Conservation (phyloP, 306 rosid genomes). For the Vigna reflexopilosa region DNA sequence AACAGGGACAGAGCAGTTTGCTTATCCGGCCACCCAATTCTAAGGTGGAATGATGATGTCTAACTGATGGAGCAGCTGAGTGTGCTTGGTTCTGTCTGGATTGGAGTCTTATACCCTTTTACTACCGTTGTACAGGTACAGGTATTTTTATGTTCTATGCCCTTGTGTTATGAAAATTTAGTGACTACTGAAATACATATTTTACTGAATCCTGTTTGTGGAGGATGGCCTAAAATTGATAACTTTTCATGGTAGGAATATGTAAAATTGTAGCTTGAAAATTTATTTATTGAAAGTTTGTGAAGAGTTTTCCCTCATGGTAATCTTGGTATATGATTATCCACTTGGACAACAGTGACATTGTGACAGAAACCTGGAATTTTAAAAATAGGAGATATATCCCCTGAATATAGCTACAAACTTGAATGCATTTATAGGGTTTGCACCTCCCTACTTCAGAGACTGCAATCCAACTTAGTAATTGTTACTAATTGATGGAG, state of each 20-base stretch:
- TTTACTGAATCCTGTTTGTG: slow-evolving; percentile 2
- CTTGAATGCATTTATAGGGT: neutral
- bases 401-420: neutral
- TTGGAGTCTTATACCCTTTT: slow-evolving; percentile 70
- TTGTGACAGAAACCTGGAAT: neutral
- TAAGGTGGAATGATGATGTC: slow-evolving; percentile 69
- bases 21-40: slow-evolving; percentile 69
- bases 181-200: neutral
- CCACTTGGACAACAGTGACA: neutral
- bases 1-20: slow-evolving; percentile 72
- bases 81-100: slow-evolving; percentile 55
- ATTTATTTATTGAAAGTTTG: slow-evolving; percentile 9
- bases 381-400: neutral
- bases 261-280: slow-evolving; percentile 4
- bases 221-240: neutral
- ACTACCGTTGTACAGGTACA: slow-evolving; percentile 96
- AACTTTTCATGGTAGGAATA: neutral
- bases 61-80: slow-evolving; percentile 58
- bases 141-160: slow-evolving; percentile 59
- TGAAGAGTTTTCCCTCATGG: neutral
- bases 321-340: neutral
- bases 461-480: neutral
- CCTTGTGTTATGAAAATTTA: slow-evolving; percentile 26
- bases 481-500: neutral
- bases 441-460: neutral